phyloP scores from a whole-genome alignment of 768 basidiomycete genomes.

The Boletus rubroflammeus region DNA sequence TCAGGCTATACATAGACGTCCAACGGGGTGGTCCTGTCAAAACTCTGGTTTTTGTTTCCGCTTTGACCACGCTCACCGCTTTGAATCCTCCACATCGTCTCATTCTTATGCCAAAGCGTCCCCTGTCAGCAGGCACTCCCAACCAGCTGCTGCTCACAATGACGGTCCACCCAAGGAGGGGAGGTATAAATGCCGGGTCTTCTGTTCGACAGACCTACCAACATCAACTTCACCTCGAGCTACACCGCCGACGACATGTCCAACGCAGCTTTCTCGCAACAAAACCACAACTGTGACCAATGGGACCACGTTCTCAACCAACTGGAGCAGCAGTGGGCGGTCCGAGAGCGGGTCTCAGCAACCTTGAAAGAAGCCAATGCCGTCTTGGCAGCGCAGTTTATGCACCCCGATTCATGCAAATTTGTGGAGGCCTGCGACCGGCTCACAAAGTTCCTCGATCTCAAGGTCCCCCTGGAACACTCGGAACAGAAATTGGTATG shows the following conservation, averaged over 20 bases:
- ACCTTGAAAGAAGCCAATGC: conserved; percentile 10
- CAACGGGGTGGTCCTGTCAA: not conserved
- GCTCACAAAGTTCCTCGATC: conserved; percentile 10
- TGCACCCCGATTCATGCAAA: conserved; percentile 8
- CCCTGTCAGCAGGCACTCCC: not conserved
- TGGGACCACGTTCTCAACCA: conserved; percentile 1
- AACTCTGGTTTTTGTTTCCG: conserved; percentile 5
- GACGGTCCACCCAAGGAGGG: not conserved
- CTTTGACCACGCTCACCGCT: conserved; percentile 4
- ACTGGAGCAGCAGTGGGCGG: not conserved
- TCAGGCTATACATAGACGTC: not conserved
- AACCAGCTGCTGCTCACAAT: not conserved
- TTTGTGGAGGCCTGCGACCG: conserved; percentile 9
- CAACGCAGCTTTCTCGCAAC: not conserved
- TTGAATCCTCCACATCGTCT: not conserved
- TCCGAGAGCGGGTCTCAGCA: not conserved
- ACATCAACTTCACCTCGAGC: not conserved
- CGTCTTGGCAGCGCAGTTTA: conserved; percentile 15
- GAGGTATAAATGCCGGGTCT: conserved; percentile 9
- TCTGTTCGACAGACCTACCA: not conserved
- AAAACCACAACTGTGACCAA: not conserved
- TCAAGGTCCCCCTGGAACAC: not conserved
- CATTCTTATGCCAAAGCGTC: conserved; percentile 1
- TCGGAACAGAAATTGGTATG: conserved; percentile 16
- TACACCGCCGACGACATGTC: conserved; percentile 9